These are phyloP conservation scores for Hysterangium stoloniferum DNA, from an alignment of 768 basidiomycete species.

Conservation along the genomic window DNA sequence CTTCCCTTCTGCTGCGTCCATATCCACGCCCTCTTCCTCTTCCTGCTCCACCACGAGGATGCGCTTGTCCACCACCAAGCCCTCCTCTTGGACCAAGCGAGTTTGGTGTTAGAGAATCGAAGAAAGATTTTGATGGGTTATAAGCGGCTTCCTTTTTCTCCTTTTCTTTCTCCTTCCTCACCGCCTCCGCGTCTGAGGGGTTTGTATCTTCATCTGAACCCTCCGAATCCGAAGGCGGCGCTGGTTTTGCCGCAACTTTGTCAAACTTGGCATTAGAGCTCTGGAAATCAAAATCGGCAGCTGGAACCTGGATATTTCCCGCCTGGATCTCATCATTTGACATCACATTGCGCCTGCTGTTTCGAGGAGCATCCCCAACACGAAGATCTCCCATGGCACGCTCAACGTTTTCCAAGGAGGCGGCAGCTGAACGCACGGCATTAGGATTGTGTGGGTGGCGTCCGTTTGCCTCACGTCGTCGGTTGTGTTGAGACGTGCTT, in stretches of 20 bases:
- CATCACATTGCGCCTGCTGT: constrained; percentile 34
- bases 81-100: constrained; percentile 26
- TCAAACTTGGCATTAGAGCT: constrained; percentile 74
- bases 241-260: constrained; percentile 46
- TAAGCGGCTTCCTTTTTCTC: constrained; percentile 44
- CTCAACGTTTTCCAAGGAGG: constrained; percentile 38
- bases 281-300: constrained; percentile 77
- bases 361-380: constrained; percentile 24
- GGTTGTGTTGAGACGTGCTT: constrained; percentile 19
- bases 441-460: constrained; percentile 40
- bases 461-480: constrained; percentile 31
- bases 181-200: constrained; percentile 21
- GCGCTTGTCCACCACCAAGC: constrained; percentile 32
- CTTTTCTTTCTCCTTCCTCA: constrained; percentile 25
- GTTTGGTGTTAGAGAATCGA: constrained; percentile 53
- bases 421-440: constrained; percentile 14
- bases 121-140: constrained; percentile 74
- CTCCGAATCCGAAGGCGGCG: constrained; percentile 15
- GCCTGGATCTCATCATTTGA: constrained; percentile 23
- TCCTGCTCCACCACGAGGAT: constrained; percentile 23
- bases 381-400: constrained; percentile 47
- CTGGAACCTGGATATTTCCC: constrained; percentile 48
- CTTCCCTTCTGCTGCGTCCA: constrained; percentile 68
- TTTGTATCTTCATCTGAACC: constrained; percentile 23
- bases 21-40: constrained; percentile 31